Conservation (phyloP, 108 stramenopile species). For the Chaetoceros muelleri region DNA sequence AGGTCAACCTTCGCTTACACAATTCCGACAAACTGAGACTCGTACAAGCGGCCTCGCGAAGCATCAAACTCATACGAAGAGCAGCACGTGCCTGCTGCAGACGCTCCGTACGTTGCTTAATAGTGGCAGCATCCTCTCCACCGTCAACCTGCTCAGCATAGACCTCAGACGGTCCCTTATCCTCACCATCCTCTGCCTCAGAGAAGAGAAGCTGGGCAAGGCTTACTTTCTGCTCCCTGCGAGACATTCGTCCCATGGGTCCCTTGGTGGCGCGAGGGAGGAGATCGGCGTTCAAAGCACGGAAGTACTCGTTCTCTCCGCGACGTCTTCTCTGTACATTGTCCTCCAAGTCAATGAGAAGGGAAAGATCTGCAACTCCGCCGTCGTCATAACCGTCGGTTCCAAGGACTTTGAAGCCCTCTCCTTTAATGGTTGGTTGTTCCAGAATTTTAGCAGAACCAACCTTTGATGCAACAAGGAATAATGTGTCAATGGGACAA, state of each 20-base stretch:
- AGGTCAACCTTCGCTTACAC: constrained; percentile 70
- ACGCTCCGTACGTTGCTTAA: constrained; percentile 47
- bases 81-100: constrained; percentile 63
- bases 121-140: constrained; percentile 50
- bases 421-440: constrained; percentile 67
- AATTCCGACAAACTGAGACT: constrained; percentile 80
- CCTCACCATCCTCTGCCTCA: constrained; percentile 71
- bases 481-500: no score
- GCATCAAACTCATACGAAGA: constrained; percentile 53
- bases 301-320: constrained; percentile 76
- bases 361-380: constrained; percentile 81
- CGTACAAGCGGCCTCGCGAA: constrained; percentile 80
- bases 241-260: constrained; percentile 55
- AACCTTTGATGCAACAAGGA: no score
- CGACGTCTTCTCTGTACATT: constrained; percentile 70
- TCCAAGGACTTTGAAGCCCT: constrained; percentile 73
- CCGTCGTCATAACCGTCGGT: constrained; percentile 80
- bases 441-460: constrained; percentile 75
- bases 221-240: constrained; percentile 79
- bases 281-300: constrained; percentile 64
- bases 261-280: constrained; percentile 70
- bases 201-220: constrained; percentile 81
- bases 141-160: constrained; percentile 47
- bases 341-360: constrained; percentile 83
- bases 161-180: constrained; percentile 78